Percentiles rank a stretch among this genome's conserved stretches.
phyloP scores from a whole-genome alignment of 495 filamentous ascomycete genomes.

The Talaromyces wortmannii region DNA sequence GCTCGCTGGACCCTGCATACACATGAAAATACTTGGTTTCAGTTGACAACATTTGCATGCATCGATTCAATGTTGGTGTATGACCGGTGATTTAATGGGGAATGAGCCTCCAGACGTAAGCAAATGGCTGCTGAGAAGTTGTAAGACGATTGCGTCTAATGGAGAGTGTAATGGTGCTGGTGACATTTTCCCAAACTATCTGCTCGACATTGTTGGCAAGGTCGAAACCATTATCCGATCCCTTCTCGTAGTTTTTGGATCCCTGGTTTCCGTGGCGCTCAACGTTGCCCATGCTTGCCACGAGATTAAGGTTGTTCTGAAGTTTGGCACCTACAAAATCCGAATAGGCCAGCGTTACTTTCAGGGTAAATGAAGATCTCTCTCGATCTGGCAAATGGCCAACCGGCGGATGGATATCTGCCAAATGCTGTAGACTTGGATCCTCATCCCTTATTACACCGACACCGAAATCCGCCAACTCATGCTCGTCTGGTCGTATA shows the following conservation, averaged over 20 bases:
- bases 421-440: neutral
- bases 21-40: no score
- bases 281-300: neutral
- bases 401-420: neutral
- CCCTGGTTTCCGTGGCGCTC: constrained; percentile 7
- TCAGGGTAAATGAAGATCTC: neutral
- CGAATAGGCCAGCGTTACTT: constrained; percentile 7
- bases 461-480: neutral
- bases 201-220: constrained; percentile 8
- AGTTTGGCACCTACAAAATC: constrained; percentile 4
- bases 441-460: neutral
- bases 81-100: no score
- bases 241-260: neutral
- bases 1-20: no score
- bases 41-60: no score
- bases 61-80: no score
- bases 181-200: neutral
- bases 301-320: constrained; percentile 7
- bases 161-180: neutral
- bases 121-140: neutral
- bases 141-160: no score
- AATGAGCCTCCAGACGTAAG: constrained; percentile 2
- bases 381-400: neutral
- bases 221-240: constrained; percentile 2
- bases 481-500: no score